These are phyloP conservation scores for Pichia sp. DNA, from an alignment of 1,139 yeast genomes.

Conservation along the genomic window DNA sequence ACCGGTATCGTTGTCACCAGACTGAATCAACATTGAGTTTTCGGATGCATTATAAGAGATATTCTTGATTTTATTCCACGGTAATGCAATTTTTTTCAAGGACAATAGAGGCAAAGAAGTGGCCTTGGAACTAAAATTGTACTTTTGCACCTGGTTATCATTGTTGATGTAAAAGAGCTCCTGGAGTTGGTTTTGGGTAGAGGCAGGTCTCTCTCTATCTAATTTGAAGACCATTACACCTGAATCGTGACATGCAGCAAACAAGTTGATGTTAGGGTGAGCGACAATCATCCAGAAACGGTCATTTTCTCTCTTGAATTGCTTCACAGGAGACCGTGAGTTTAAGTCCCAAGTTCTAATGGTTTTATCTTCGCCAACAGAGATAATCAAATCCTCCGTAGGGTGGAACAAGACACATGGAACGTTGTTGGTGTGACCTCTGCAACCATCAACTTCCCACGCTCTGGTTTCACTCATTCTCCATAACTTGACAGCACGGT, in stretches of 20 bases:
- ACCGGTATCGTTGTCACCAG: slow-evolving; percentile 61
- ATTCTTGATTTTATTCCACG: slow-evolving; percentile 82
- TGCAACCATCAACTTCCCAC: slow-evolving; percentile 98
- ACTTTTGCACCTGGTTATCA: slow-evolving; percentile 82
- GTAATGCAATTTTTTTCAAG: slow-evolving; percentile 75
- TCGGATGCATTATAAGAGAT: slow-evolving; percentile 92
- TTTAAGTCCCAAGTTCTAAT: slow-evolving; percentile 96
- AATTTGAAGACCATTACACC: slow-evolving; percentile 98
- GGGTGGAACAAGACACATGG: slow-evolving; percentile 91
- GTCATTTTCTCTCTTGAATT: slow-evolving; percentile 90
- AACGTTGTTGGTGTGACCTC: slow-evolving; percentile 95
- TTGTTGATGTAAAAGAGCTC: slow-evolving; percentile 70
- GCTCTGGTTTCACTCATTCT: slow-evolving; percentile 97
- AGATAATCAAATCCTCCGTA: slow-evolving; percentile 82
- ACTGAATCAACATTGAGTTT: slow-evolving; percentile 76
- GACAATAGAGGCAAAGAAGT: slow-evolving; percentile 77
- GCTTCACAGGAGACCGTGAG: slow-evolving; percentile 89
- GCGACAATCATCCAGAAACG: slow-evolving; percentile 90
- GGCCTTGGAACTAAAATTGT: slow-evolving; percentile 55
- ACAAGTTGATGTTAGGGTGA: slow-evolving; percentile 85
- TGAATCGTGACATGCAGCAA: slow-evolving; percentile 95
- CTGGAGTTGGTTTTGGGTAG: slow-evolving; percentile 48
- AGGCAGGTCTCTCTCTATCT: slow-evolving; percentile 96
- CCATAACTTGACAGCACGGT: slow-evolving; percentile 93
- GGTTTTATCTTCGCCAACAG: slow-evolving; percentile 97